Percentiles rank a stretch among this genome's conserved stretches.
Conservation (phyloP, 306 rosid species). For the Dicorynia guianensis region DNA sequence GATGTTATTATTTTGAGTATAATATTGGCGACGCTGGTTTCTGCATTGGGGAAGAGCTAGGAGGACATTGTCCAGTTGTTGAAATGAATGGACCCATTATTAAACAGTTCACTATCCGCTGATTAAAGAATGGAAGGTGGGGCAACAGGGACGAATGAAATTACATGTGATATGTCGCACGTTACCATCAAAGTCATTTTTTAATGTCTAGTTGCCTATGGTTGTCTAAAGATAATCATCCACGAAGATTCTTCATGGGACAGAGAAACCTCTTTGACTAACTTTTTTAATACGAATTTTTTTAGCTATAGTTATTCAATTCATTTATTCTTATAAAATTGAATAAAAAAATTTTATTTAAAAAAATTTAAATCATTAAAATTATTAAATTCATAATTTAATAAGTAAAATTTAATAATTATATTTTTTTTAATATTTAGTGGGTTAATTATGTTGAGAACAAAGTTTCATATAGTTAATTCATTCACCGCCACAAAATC, state of each 20-base stretch:
- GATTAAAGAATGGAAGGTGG: slow-evolving; percentile 9
- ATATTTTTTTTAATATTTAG: too few relatives aligned
- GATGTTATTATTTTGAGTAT: slow-evolving; percentile 16
- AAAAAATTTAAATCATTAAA: too few relatives aligned
- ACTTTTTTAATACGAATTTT: background rate
- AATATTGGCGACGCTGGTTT: slow-evolving; percentile 30
- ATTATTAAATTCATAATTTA: too few relatives aligned
- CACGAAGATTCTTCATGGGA: slow-evolving; percentile 34
- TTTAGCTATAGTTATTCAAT: background rate
- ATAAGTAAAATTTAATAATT: too few relatives aligned
- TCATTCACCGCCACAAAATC: background rate
- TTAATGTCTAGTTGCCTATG: slow-evolving; percentile 35
- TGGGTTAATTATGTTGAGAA: too few relatives aligned
- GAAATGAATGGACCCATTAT: background rate
- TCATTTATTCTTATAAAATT: too few relatives aligned
- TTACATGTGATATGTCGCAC: background rate
- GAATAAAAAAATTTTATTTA: too few relatives aligned
- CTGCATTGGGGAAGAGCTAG: slow-evolving; percentile 19
- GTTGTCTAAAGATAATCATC: slow-evolving; percentile 3
- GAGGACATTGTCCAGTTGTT: background rate
- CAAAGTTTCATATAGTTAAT: background rate
- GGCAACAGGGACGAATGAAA: slow-evolving; percentile 1
- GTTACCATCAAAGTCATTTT: background rate
- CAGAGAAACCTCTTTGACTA: background rate
- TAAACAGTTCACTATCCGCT: slow-evolving; percentile 7